phyloP scores from a whole-genome alignment of 176 grass and related monocot species.

The Bromus sterilis region DNA sequence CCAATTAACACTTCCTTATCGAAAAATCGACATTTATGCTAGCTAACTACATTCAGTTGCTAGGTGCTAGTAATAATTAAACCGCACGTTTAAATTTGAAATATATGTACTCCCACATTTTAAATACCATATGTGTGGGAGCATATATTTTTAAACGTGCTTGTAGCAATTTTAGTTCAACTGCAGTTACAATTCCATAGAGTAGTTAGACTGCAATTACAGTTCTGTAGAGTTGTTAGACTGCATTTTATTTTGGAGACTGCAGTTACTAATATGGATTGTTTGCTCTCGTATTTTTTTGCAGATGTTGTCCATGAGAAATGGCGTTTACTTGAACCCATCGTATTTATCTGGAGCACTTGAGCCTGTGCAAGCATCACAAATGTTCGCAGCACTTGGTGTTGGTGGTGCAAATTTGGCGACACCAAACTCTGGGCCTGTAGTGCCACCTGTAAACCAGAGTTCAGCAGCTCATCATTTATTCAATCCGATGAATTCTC shows the following conservation, averaged over 20 bases:
- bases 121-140: too few species aligned
- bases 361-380: conserved; percentile 64
- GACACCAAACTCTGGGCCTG: conserved; percentile 29
- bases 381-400: conserved; percentile 63
- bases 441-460: conserved; percentile 48
- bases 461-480: conserved; percentile 48
- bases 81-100: too few species aligned
- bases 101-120: too few species aligned
- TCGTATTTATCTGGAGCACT: conserved; percentile 64
- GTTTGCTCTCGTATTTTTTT: background rate
- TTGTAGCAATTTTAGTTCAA: too few species aligned
- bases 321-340: conserved; percentile 77
- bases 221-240: too few species aligned
- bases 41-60: background rate
- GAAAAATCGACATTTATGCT: background rate
- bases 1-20: too few species aligned
- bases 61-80: background rate
- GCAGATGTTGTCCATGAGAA: conserved; percentile 94
- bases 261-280: background rate
- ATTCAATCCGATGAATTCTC: conserved; percentile 36
- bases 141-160: too few species aligned
- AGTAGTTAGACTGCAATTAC: too few species aligned
- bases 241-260: too few species aligned
- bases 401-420: conserved; percentile 38
- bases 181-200: too few species aligned